phyloP scores from a whole-genome alignment of 306 rosid genomes.

The Corylus heterophylla region DNA sequence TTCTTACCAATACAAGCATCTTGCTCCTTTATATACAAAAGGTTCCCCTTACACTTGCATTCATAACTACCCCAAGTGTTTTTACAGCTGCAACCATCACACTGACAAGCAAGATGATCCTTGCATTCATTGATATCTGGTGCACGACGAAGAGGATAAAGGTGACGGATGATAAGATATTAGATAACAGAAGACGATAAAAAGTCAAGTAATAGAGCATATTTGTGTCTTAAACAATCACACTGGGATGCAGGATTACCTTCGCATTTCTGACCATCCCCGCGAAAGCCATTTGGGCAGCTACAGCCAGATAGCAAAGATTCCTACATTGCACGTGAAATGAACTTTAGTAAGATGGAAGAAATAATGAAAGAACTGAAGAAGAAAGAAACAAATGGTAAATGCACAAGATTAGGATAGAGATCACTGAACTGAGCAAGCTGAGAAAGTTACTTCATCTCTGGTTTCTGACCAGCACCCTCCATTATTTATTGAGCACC shows the following conservation, averaged over 20 bases:
- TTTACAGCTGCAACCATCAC: slow-evolving; percentile 55
- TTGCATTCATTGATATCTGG: slow-evolving; percentile 56
- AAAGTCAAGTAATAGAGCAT: slow-evolving; percentile 6
- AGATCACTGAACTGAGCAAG: slow-evolving; percentile 91
- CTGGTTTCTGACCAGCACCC: slow-evolving; percentile 85
- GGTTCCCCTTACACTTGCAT: slow-evolving; percentile 50
- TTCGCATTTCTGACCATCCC: slow-evolving; percentile 68
- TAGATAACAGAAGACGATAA: background rate
- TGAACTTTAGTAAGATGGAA: slow-evolving; percentile 24
- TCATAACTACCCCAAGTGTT: slow-evolving; percentile 60
- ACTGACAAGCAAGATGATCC: slow-evolving; percentile 43
- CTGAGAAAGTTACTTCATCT: slow-evolving; percentile 54
- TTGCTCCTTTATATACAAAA: slow-evolving; percentile 47
- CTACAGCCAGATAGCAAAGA: slow-evolving; percentile 60
- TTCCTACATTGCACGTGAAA: slow-evolving; percentile 42
- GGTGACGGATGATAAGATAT: background rate
- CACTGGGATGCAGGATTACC: slow-evolving; percentile 46
- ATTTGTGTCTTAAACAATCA: background rate
- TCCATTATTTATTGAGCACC: slow-evolving; percentile 79
- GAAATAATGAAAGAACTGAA: background rate
- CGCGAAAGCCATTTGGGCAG: slow-evolving; percentile 74
- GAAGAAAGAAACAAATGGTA: background rate
- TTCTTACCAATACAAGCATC: slow-evolving; percentile 56
- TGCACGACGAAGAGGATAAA: slow-evolving; percentile 11
- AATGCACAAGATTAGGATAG: slow-evolving; percentile 22